Evolutionary conservation across 441 rosid species (phyloP).

Genomic region (Pelargonium cotyledonis): DNA sequence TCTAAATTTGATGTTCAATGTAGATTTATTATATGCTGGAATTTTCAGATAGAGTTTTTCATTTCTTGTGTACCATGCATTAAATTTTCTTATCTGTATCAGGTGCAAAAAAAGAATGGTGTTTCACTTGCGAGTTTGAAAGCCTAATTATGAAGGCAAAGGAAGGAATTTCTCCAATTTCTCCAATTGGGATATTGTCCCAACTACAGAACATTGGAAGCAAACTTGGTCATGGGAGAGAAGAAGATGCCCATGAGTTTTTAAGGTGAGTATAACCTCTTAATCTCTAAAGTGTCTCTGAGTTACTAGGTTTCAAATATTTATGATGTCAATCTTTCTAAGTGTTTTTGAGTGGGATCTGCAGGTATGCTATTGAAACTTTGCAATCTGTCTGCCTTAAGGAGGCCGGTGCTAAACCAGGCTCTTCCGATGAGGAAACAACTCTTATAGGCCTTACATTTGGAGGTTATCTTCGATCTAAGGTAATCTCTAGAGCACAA

Average conservation of each 20-base stretch:
- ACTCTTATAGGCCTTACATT: slow-evolving; percentile 78
- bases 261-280: slow-evolving; percentile 48
- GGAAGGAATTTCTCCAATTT: slow-evolving; percentile 57
- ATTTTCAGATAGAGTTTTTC: slow-evolving; percentile 5
- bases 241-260: slow-evolving; percentile 99
- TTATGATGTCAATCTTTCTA: slow-evolving; percentile 12
- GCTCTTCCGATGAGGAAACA: slow-evolving; percentile 63
- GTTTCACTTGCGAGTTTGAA: slow-evolving; percentile 89
- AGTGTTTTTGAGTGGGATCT: slow-evolving; percentile 5
- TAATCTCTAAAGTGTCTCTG: background rate
- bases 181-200: slow-evolving; percentile 64
- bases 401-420: slow-evolving; percentile 44
- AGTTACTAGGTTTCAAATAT: background rate
- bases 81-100: slow-evolving; percentile 21
- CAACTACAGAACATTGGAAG: slow-evolving; percentile 65
- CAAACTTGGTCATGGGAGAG: slow-evolving; percentile 72
- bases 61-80: background rate
- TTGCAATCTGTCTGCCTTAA: slow-evolving; percentile 87
- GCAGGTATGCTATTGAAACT: slow-evolving; percentile 77
- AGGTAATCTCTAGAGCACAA: slow-evolving; percentile 35
- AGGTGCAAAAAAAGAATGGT: slow-evolving; percentile 73
- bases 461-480: slow-evolving; percentile 89
- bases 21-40: slow-evolving; percentile 10
- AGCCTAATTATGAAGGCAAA: slow-evolving; percentile 57
- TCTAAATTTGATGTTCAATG: background rate